A percentile compares a stretch with the other conserved stretches of the same genome.
These are phyloP conservation scores for Boletellus deceptivus DNA, from an alignment of 1,284 basidiomycete genomes.

Conservation along the genomic window DNA sequence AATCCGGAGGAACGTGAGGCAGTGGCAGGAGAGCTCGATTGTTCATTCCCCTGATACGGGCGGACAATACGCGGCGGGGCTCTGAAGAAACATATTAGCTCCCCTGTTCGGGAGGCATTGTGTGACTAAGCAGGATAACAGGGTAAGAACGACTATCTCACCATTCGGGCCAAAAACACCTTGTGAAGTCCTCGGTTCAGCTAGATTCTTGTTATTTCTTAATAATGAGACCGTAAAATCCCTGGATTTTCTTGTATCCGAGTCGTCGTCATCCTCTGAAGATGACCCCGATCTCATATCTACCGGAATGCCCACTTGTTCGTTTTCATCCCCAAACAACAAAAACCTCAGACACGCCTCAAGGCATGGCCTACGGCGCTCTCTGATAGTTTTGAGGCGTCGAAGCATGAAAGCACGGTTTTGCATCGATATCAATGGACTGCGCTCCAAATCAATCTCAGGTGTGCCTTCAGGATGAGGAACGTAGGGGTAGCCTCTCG, in stretches of 20 bases:
- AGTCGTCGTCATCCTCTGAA: constrained; percentile 43
- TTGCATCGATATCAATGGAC: constrained; percentile 74
- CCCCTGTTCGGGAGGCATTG: constrained; percentile 46
- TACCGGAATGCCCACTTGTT: constrained; percentile 38
- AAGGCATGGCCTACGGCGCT: constrained; percentile 72
- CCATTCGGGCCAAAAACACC: constrained; percentile 87
- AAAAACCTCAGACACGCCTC: constrained; percentile 81
- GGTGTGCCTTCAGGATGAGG: constrained; percentile 65
- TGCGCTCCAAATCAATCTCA: constrained; percentile 79
- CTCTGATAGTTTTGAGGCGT: constrained; percentile 69
- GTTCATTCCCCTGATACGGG: constrained; percentile 48
- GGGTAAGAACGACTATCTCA: constrained; percentile 29
- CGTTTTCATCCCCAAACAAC: constrained; percentile 63
- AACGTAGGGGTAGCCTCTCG: constrained; percentile 74
- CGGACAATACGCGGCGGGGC: constrained; percentile 68
- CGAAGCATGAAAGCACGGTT: constrained; percentile 75
- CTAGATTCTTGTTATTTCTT: constrained; percentile 69
- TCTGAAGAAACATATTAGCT: constrained; percentile 84
- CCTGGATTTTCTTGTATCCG: constrained; percentile 39
- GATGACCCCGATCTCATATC: constrained; percentile 56
- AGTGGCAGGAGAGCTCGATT: constrained; percentile 46
- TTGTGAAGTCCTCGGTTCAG: constrained; percentile 78
- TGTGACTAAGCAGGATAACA: neutral
- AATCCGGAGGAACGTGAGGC: constrained; percentile 40
- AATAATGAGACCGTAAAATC: constrained; percentile 53